Percentiles rank a stretch among this genome's conserved stretches.
These are phyloP conservation scores for Phytophthora ramorum DNA, from an alignment of 352 stramenopile genomes.

Conservation along the genomic window DNA sequence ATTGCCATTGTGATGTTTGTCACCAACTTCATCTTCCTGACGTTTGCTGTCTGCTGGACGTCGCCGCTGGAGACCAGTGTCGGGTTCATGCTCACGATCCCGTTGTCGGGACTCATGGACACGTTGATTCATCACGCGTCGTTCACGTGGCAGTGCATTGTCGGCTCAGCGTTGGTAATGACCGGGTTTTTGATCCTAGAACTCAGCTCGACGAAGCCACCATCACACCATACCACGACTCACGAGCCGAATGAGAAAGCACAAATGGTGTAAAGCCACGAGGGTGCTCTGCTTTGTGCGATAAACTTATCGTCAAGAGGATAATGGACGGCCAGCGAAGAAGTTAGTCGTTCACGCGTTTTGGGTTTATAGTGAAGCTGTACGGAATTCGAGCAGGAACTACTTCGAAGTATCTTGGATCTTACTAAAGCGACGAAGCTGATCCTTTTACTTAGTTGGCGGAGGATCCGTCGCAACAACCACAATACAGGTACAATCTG, in stretches of 20 bases:
- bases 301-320: not conserved
- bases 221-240: not conserved
- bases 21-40: conserved; percentile 51
- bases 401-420: too few relatives aligned
- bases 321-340: not conserved
- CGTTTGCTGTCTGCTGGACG: conserved; percentile 57
- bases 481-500: too few relatives aligned
- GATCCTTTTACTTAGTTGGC: too few relatives aligned
- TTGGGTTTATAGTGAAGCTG: too few relatives aligned
- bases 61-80: conserved; percentile 63
- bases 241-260: not conserved
- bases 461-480: too few relatives aligned
- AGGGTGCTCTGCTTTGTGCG: not conserved
- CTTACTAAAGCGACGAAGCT: too few relatives aligned
- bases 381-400: too few relatives aligned
- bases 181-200: conserved; percentile 54
- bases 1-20: conserved; percentile 42
- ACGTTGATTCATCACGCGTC: conserved; percentile 45
- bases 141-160: conserved; percentile 56
- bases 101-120: conserved; percentile 52
- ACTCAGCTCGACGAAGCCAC: conserved; percentile 13
- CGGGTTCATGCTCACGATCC: conserved; percentile 67
- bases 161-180: conserved; percentile 57
- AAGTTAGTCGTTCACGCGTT: not conserved
- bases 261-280: not conserved